Base-by-base conservation (phyloP, 768 basidiomycete species). In the Boletus rufocinnamomeus region DNA sequence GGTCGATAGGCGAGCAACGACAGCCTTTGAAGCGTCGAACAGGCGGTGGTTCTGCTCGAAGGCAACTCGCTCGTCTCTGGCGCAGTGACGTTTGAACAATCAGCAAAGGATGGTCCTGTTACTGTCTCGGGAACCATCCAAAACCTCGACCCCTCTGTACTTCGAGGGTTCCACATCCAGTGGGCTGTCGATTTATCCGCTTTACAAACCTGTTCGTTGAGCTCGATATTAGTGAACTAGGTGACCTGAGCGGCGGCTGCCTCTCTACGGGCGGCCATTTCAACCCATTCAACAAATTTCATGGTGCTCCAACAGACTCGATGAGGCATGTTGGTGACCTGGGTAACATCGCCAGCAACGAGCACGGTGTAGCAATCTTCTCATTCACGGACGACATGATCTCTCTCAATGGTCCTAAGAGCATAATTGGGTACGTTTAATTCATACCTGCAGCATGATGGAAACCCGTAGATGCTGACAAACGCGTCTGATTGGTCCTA, bases 161-260 rank as follows among this genome's bases (percentile, higher is more conserved):
- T 77, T 58, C 82, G 86, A 37, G 92, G 92, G 6, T 90, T 93
- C 76, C 92, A 93, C 73, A 75, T 94, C 56, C 91, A 94, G 89
- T 90, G 63, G 57, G 86, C 76, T 21, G 27, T 49, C 50, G 32
- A 37, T 17, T 32, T 28, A 25, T 28, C 44, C 27, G 34, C 32
- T 46, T n/a, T 30, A 50, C 2, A 1, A 52, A 74, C 75, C 54
- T 67, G 76, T 17, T 17, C 0, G n/a, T 35, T 30, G 25, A 44
- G 0, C 48, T 43, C 40, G 38, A 48, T 41, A 9, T 27, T 16
- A 71, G 69, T 44, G 65, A 62, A 68, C 73, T 77, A 44, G 91
- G 91, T 30, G 88, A 93, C 73, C 71, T 86, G 60, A 81, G 79
- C 27, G 69, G 75, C n/a, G 89, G 86, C 2, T 91, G 89, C 68